phyloP scores from a whole-genome alignment of 1,284 basidiomycete species.

The Chalciporus sp. region DNA sequence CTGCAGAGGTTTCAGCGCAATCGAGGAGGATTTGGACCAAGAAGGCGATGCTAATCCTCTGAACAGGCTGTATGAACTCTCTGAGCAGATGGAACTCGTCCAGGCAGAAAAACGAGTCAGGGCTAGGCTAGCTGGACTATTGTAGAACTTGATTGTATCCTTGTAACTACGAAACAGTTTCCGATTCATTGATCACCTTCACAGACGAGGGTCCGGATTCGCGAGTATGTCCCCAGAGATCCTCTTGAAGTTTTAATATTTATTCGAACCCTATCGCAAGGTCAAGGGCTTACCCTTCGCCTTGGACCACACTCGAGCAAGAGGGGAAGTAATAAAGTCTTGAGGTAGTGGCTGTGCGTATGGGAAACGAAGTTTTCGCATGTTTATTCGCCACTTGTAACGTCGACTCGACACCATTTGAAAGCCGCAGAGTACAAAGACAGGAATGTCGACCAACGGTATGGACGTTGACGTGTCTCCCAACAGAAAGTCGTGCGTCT shows the following conservation, averaged over 20 bases:
- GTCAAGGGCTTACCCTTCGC: no score
- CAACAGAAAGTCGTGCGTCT: constrained; percentile 64
- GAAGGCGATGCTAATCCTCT: constrained; percentile 58
- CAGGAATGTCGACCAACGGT: constrained; percentile 43
- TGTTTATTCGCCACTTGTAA: constrained; percentile 29
- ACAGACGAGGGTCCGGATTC: no score
- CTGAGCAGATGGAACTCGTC: constrained; percentile 54
- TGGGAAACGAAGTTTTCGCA: constrained; percentile 36
- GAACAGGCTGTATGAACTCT: constrained; percentile 52
- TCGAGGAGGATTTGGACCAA: constrained; percentile 61
- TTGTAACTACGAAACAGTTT: constrained; percentile 26
- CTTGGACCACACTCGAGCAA: no score
- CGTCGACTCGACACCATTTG: constrained; percentile 8
- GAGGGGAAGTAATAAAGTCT: no score
- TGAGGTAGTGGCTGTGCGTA: constrained; percentile 36
- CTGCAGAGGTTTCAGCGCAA: constrained; percentile 54
- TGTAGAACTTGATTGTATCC: constrained; percentile 33
- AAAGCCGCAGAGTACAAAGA: constrained; percentile 7
- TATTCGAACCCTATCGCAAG: no score
- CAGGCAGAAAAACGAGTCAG: constrained; percentile 64
- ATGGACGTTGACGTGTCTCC: constrained; percentile 70
- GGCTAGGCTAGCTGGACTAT: constrained; percentile 45
- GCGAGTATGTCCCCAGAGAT: no score
- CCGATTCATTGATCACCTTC: not conserved
- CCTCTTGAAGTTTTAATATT: no score